Evolutionary conservation across 2,329 filamentous ascomycete species (phyloP).

Genomic region (Hymenoscyphus fraxineus): DNA sequence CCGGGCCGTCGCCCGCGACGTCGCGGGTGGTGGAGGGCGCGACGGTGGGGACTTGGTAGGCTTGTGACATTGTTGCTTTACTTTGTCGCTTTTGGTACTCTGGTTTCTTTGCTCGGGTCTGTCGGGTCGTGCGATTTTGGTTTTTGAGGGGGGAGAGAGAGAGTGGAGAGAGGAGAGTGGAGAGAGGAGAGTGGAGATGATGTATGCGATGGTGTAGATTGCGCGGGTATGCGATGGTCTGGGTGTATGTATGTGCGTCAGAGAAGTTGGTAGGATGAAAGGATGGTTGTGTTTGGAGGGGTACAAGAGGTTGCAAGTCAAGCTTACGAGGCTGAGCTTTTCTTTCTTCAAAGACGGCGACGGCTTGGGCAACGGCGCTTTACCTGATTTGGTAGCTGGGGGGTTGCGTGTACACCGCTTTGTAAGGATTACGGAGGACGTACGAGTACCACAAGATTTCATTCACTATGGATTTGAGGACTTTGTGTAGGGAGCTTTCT

Average conservation of each 20-base stretch:
- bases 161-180: too few species aligned
- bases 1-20: constrained; percentile 44
- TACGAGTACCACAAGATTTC: too few species aligned
- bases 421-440: background rate
- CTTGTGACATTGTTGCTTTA: background rate
- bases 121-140: background rate
- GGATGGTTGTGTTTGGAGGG: background rate
- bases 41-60: constrained; percentile 67
- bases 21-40: constrained; percentile 37
- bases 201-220: background rate
- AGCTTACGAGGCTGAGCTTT: background rate
- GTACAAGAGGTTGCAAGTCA: background rate
- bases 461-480: too few species aligned
- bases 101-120: background rate
- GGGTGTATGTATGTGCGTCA: too few species aligned
- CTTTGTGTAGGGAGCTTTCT: too few species aligned
- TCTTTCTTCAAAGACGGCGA: background rate
- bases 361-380: background rate
- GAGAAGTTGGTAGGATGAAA: background rate
- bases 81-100: background rate
- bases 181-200: too few species aligned
- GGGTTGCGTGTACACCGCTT: background rate
- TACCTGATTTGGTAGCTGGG: background rate
- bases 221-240: too few species aligned
- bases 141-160: background rate